Base-by-base conservation (phyloP, 306 rosid genomes). In the Pterocarpus santalinus region DNA sequence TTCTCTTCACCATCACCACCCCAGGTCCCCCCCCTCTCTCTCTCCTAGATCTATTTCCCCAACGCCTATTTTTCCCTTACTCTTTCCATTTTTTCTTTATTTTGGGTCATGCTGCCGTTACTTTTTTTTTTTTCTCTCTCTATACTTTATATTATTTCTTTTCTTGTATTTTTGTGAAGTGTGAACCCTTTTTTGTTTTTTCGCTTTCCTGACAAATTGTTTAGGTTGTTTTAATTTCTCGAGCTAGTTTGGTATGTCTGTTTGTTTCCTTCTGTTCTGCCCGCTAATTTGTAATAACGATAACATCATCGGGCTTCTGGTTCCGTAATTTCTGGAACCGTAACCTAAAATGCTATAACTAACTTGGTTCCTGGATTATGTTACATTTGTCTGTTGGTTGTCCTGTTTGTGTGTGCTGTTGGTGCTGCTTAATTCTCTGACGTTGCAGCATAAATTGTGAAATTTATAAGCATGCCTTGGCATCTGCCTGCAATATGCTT, bases 11-110 rank as follows among this genome's bases (percentile, higher is more conserved):
- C 91, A 70, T 13, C 95, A 67, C 32, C 79, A 12, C 65, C 81
- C 69, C 90, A 86, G 97, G 97, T 90, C 58, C 49, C 72, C 28
- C 56, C 72, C 4, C 68, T 38, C 7, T 39, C 44, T 65, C 60
- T 51, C 73, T 62, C 80, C 49, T 36, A 80, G 83, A 65, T 74
- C 85, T 75, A 57, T 55, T 66, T 33, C 38, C 1, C 36, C 12
- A 4, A 9, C 1, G 8, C 3, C 66, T 5, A 39, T 28, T 43
- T 36, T 15, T 69, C 8, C 5, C 11, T 11, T 14, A 9, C 3
- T 63, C 10, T 52, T 10, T 36, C 34, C 5, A 22, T 22, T 22
- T 22, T 38, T 4, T 17, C 38, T 0, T 3, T 14, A 8, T 28
- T 60, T 28, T 17, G 3, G 28, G 0, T 16, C 30, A 8, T 1